These are phyloP conservation scores for Rhexocercosporidium sp. DNA, from an alignment of 2,329 filamentous ascomycete genomes.

Conservation along the genomic window DNA sequence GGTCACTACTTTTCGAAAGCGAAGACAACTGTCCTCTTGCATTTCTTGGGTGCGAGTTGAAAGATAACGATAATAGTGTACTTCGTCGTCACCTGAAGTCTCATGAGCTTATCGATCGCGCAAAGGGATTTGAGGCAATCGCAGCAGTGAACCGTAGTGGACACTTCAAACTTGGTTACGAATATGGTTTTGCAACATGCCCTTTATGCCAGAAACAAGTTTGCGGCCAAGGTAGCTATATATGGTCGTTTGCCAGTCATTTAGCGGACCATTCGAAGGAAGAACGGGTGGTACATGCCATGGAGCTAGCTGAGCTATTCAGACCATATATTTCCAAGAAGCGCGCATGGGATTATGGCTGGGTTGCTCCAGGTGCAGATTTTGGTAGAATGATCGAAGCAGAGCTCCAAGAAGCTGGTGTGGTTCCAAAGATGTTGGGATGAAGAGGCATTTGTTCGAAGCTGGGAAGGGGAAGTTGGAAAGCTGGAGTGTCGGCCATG, in stretches of 20 bases:
- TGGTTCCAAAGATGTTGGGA: not conserved
- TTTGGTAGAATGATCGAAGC: not conserved
- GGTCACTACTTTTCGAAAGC: not conserved
- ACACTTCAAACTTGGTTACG: too few relatives aligned
- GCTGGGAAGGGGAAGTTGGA: too few relatives aligned
- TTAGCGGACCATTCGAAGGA: not conserved
- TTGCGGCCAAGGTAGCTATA: too few relatives aligned
- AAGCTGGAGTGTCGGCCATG: not conserved
- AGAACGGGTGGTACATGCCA: not conserved
- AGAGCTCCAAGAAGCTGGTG: not conserved
- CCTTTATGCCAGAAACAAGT: not conserved
- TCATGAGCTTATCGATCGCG: conserved; percentile 17
- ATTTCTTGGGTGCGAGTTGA: conserved; percentile 18
- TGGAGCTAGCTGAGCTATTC: not conserved
- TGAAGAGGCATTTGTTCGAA: not conserved
- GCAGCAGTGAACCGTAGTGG: too few relatives aligned
- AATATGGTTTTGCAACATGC: not conserved
- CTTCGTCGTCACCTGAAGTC: not conserved
- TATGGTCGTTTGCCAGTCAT: not conserved
- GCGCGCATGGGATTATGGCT: not conserved
- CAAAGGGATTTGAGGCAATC: conserved; percentile 15
- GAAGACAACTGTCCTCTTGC: conserved; percentile 15
- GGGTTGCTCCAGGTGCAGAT: not conserved
- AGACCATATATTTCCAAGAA: not conserved
- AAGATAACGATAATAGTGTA: not conserved